Conservation (phyloP, 225 moss, liverwort and hornwort genomes). For the Physcomitrium patens region DNA sequence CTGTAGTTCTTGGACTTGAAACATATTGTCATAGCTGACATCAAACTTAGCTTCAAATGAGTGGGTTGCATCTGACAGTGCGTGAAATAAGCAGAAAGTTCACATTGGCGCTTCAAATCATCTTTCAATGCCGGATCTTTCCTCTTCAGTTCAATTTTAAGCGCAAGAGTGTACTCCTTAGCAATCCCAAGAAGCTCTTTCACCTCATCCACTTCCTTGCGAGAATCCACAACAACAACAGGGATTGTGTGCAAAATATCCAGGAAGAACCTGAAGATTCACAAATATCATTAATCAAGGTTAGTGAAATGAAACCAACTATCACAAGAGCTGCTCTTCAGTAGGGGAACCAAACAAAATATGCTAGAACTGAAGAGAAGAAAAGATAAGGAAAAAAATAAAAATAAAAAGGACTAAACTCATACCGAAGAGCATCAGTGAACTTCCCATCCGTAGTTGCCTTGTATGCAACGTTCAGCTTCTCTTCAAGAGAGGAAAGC, state of each 20-base stretch:
- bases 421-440: slow-evolving; percentile 70
- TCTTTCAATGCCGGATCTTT: slow-evolving; percentile 82
- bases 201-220: slow-evolving; percentile 94
- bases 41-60: slow-evolving; percentile 83
- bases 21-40: slow-evolving; percentile 85
- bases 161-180: slow-evolving; percentile 83
- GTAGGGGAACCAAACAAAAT: background rate
- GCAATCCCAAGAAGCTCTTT: slow-evolving; percentile 93
- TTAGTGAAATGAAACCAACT: background rate
- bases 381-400: background rate
- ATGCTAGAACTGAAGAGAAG: background rate
- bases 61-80: slow-evolving; percentile 89
- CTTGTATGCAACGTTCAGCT: slow-evolving; percentile 78
- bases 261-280: slow-evolving; percentile 66
- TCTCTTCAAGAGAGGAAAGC: slow-evolving; percentile 81
- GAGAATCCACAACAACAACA: slow-evolving; percentile 85
- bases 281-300: slow-evolving; percentile 2
- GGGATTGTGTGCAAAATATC: slow-evolving; percentile 87
- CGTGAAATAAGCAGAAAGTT: slow-evolving; percentile 96
- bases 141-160: slow-evolving; percentile 84
- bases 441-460: slow-evolving; percentile 82
- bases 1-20: slow-evolving; percentile 81
- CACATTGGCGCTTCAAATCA: slow-evolving; percentile 68
- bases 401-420: background rate
- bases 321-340: background rate